Percentiles rank a stretch among this genome's conserved stretches.
Conservation (phyloP, 1,139 yeast species). For the Blastobotrys raffinosifermentans region DNA sequence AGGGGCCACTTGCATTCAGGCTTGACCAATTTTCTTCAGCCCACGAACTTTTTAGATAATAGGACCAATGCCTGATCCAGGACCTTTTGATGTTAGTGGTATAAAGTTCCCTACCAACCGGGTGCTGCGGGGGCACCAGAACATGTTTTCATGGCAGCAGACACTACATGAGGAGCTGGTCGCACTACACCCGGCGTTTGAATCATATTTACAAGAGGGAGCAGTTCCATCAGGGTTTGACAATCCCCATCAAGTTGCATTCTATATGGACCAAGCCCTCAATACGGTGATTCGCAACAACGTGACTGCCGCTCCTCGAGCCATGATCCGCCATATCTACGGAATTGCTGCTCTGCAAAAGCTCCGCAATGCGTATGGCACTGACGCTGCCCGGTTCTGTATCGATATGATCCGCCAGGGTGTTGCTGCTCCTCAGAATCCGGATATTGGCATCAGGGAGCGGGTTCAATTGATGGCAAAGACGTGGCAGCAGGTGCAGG, state of each 20-base stretch:
- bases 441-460: constrained; percentile 9
- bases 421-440: constrained; percentile 6
- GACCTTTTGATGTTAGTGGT: not conserved
- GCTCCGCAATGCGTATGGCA: constrained; percentile 5
- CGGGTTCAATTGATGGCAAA: constrained; percentile 10
- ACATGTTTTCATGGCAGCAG: constrained; percentile 11
- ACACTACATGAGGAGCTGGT: constrained; percentile 9
- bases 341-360: constrained; percentile 8
- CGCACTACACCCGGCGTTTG: constrained; percentile 7
- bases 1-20: not conserved
- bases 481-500: constrained; percentile 5
- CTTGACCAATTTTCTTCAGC: not conserved
- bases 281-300: constrained; percentile 8
- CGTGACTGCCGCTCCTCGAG: constrained; percentile 9
- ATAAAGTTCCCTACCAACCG: constrained; percentile 6
- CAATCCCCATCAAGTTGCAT: constrained; percentile 3
- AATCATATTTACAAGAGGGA: constrained; percentile 8
- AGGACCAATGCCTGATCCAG: too few species aligned
- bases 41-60: too few species aligned
- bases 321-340: constrained; percentile 9
- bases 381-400: constrained; percentile 9
- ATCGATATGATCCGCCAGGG: constrained; percentile 9
- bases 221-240: constrained; percentile 6
- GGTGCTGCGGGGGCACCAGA: constrained; percentile 9
- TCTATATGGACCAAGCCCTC: constrained; percentile 6